Evolutionary conservation across 108 stramenopile species (phyloP).

Genomic region (Nitzschia palea): DNA sequence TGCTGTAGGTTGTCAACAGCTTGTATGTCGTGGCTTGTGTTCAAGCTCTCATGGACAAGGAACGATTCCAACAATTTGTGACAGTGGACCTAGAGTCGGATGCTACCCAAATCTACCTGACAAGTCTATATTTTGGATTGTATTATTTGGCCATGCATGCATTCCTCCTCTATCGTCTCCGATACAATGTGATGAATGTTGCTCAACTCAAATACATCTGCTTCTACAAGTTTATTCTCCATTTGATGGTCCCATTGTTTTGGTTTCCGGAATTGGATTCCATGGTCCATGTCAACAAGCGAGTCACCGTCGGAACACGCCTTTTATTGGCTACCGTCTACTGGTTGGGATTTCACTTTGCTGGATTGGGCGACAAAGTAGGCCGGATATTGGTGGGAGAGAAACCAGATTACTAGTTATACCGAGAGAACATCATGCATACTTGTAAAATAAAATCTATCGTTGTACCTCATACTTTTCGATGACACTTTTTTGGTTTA

Average conservation of each 20-base stretch:
- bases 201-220: not conserved
- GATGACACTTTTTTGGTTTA: too few relatives aligned
- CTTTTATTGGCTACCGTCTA: not conserved
- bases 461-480: too few relatives aligned
- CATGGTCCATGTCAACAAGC: not conserved
- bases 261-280: constrained; percentile 1
- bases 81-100: too few relatives aligned
- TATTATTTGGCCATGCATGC: not conserved
- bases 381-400: not conserved
- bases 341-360: constrained; percentile 1
- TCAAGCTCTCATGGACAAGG: not conserved
- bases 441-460: too few relatives aligned
- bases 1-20: not conserved
- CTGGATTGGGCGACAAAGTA: not conserved
- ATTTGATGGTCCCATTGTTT: not conserved
- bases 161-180: not conserved
- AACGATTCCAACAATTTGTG: too few relatives aligned
- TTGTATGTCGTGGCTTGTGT: not conserved
- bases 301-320: not conserved
- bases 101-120: not conserved
- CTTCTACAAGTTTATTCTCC: not conserved
- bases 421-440: too few relatives aligned
- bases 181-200: not conserved
- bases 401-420: not conserved
- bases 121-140: not conserved